These are phyloP conservation scores for Raddia guianensis DNA, from an alignment of 176 grass and related monocot genomes.

Conservation along the genomic window DNA sequence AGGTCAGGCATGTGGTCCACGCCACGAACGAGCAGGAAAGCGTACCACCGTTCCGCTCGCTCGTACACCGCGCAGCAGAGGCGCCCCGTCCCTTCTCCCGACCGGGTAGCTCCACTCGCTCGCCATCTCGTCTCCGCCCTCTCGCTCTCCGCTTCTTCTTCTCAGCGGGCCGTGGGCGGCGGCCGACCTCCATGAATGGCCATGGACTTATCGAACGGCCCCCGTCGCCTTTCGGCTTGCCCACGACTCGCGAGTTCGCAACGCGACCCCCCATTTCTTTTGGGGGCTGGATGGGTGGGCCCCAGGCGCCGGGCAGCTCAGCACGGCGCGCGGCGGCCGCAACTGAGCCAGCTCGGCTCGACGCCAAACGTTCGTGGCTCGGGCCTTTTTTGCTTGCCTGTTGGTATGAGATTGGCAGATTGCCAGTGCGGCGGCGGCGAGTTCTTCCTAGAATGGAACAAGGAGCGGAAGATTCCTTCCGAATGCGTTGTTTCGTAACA, in stretches of 20 bases:
- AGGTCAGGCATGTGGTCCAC: too few species aligned
- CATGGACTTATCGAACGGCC: constrained; percentile 13
- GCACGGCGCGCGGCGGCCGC: neutral
- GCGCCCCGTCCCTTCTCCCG: too few species aligned
- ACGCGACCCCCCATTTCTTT: neutral
- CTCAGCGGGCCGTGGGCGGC: neutral
- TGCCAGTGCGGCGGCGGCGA: too few species aligned
- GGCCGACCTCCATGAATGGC: constrained; percentile 22
- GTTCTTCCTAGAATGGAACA: neutral
- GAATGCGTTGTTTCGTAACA: too few species aligned
- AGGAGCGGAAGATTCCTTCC: neutral
- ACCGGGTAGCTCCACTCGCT: neutral
- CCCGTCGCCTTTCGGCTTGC: constrained; percentile 40
- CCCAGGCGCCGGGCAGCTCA: constrained; percentile 22
- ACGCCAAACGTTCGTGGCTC: neutral
- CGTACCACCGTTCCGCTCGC: too few species aligned
- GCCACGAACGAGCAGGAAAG: too few species aligned
- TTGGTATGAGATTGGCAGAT: too few species aligned
- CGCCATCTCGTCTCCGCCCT: neutral
- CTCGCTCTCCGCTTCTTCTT: neutral
- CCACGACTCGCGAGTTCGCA: too few species aligned
- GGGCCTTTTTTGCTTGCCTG: too few species aligned
- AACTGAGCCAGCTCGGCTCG: neutral
- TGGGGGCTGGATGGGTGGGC: constrained; percentile 8
- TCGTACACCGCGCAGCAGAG: too few species aligned